phyloP scores from a whole-genome alignment of 2,329 filamentous ascomycete genomes.

The Trichoderma aggressivum region DNA sequence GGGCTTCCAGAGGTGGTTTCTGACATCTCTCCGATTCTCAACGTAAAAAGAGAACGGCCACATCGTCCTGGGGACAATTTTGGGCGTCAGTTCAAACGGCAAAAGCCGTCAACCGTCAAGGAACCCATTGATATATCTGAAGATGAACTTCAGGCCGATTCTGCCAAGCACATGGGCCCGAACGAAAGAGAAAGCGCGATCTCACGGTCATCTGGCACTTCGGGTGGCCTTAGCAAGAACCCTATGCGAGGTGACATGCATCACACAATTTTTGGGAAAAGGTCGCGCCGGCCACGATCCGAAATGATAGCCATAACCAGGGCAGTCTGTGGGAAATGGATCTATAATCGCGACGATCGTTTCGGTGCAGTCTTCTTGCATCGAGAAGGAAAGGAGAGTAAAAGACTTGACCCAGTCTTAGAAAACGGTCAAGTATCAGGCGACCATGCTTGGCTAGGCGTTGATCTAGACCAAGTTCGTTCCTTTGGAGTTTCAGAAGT shows the following conservation, averaged over 20 bases:
- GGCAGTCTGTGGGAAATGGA: slow-evolving; percentile 27
- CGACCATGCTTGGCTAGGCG: slow-evolving; percentile 23
- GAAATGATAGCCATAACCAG: slow-evolving; percentile 19
- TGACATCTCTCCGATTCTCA: slow-evolving; percentile 20
- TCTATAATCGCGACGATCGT: slow-evolving; percentile 7
- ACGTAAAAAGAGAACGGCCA: slow-evolving; percentile 15
- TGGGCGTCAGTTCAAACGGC: slow-evolving; percentile 22
- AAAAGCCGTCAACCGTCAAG: background rate
- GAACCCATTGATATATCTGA: slow-evolving; percentile 27
- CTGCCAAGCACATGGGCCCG: background rate
- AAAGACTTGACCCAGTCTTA: slow-evolving; percentile 10
- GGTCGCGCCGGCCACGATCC: background rate
- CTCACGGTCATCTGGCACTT: background rate
- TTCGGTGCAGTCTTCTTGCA: background rate
- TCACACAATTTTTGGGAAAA: slow-evolving; percentile 22
- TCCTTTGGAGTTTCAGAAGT: slow-evolving; percentile 20
- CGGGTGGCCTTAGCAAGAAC: background rate
- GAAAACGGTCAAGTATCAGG: background rate
- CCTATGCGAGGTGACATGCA: slow-evolving; percentile 29
- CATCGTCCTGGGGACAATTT: background rate
- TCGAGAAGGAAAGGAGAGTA: background rate
- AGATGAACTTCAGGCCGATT: slow-evolving; percentile 30
- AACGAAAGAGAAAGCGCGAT: background rate
- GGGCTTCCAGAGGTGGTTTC: slow-evolving; percentile 24
- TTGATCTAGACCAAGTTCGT: slow-evolving; percentile 22